A percentile compares a stretch with the other conserved stretches of the same genome.
phyloP scores from a whole-genome alignment of 192 early-diverging fungal species.

The Coemansia pectinata region DNA sequence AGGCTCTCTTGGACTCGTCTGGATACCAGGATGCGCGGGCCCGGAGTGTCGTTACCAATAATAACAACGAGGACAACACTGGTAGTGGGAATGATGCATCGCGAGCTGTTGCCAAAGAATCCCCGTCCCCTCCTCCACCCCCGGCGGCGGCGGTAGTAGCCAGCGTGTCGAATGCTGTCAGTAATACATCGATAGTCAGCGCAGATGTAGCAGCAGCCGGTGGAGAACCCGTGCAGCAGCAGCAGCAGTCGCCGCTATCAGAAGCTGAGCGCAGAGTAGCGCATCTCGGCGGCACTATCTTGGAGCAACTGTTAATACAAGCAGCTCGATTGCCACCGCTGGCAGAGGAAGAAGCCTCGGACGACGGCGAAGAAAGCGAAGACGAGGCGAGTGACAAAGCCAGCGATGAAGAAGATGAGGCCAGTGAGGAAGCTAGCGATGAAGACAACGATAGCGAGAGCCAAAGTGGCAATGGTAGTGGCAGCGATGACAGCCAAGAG shows the following conservation, averaged over 20 bases:
- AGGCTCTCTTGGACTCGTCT: constrained; percentile 11
- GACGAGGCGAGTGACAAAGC: neutral
- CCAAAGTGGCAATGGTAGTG: neutral
- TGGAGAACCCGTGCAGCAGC: neutral
- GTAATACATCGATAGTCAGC: neutral
- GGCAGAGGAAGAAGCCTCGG: constrained; percentile 1
- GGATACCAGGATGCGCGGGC: constrained; percentile 15
- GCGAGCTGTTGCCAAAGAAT: neutral
- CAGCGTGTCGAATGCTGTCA: neutral
- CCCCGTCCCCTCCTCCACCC: neutral
- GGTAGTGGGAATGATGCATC: neutral
- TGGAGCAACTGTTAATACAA: constrained; percentile 46
- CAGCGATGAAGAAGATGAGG: constrained; percentile 6
- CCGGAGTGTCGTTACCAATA: neutral
- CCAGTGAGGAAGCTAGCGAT: neutral
- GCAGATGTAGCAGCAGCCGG: neutral
- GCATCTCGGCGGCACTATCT: constrained; percentile 23
- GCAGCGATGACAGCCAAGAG: neutral
- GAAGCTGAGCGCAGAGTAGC: constrained; percentile 20
- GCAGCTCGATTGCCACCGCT: constrained; percentile 28
- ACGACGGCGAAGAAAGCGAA: constrained; percentile 4
- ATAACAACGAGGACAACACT: neutral
- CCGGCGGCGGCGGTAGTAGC: neutral
- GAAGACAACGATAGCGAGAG: neutral
- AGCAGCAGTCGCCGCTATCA: constrained; percentile 9